Evolutionary conservation across 805 yeast genomes (phyloP), one percentile per base, ranked within the genome.

Genomic region (Kuraishia hungarica): DNA sequence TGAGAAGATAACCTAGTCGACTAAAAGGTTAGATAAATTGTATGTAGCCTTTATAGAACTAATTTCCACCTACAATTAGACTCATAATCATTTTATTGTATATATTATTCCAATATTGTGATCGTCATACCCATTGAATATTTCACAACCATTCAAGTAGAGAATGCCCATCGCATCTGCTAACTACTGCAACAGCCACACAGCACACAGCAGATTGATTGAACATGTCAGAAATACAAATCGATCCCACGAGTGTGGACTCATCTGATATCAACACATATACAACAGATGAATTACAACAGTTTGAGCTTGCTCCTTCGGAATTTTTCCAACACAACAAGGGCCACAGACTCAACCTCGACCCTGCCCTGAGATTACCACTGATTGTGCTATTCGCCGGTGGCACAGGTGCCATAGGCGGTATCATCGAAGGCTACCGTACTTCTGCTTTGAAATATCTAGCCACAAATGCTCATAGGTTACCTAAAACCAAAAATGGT

Each of bases 381-480:
- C 62, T 76, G 2, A 67, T 81, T 26, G 69, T 76, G 6, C 51
- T 67, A 0, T 65, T 75, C 2, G 67, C 76, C 0, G 75, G 77
- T 2, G 49, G 72, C 0, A 64, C 78, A 2, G 86, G 84, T 0
- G 76, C 74, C 0, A 57, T 77, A 39, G 71, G 77, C 2, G 96
- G 96, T 8, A 75, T 84, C 62, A 76, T 79, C 54, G 70, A 74
- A 17, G 93, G 93, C 2, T 80, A 81, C 61, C 75, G 75, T 54
- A 59, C 65, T 1, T 72, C 88, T 0, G 79, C 87, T 1, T 68
- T 83, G 49, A 75, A 82, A 49, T 89, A 79, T 61, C 72, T 89
- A 51, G 90, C 92, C 1, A 89, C 87, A 60, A 89, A 89, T 63
- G 86, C 94, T 15, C 96, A 89, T 64, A 67, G 97, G 53, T 70